Conservation (phyloP, 1,284 basidiomycete genomes). For the Moniliophthora roreri region DNA sequence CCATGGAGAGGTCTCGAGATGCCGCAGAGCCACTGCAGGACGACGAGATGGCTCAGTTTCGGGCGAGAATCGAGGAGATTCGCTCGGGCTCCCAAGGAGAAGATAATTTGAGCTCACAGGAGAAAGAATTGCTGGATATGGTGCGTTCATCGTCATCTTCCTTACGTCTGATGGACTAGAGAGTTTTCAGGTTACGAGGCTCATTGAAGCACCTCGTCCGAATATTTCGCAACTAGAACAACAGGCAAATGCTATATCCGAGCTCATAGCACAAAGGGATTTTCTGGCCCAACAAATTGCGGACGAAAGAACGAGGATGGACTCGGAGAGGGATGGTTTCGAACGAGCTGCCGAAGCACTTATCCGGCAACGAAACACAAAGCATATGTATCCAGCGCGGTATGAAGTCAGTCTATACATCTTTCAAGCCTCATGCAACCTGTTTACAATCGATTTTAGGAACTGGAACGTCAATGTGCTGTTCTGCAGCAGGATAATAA, state of each 20-base stretch:
- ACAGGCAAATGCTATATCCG: constrained; percentile 62
- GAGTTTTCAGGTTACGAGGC: constrained; percentile 54
- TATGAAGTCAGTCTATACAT: constrained; percentile 39
- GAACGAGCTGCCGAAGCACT: constrained; percentile 63
- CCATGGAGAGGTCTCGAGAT: not conserved
- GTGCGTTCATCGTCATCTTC: constrained; percentile 32
- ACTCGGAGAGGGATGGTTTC: constrained; percentile 60
- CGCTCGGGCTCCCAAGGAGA: not conserved
- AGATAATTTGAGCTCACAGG: constrained; percentile 28
- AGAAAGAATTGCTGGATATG: constrained; percentile 59
- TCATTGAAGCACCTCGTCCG: constrained; percentile 41
- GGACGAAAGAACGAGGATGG: constrained; percentile 58
- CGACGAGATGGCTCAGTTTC: constrained; percentile 10
- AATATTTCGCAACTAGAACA: constrained; percentile 48
- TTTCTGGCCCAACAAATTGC: constrained; percentile 48
- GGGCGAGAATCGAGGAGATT: constrained; percentile 6
- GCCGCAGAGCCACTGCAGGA: constrained; percentile 8
- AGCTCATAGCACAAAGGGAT: constrained; percentile 57
- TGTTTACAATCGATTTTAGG: constrained; percentile 32
- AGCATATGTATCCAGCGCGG: constrained; percentile 31
- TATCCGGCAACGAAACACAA: constrained; percentile 42
- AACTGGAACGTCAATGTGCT: constrained; percentile 46
- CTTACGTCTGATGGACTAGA: constrained; percentile 15
- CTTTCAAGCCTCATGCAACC: not conserved
- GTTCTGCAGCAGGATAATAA: constrained; percentile 54